A percentile compares a stretch with the other conserved stretches of the same genome.
phyloP scores from a whole-genome alignment of 108 stramenopile genomes.

The Hondaea fermentalgiana region DNA sequence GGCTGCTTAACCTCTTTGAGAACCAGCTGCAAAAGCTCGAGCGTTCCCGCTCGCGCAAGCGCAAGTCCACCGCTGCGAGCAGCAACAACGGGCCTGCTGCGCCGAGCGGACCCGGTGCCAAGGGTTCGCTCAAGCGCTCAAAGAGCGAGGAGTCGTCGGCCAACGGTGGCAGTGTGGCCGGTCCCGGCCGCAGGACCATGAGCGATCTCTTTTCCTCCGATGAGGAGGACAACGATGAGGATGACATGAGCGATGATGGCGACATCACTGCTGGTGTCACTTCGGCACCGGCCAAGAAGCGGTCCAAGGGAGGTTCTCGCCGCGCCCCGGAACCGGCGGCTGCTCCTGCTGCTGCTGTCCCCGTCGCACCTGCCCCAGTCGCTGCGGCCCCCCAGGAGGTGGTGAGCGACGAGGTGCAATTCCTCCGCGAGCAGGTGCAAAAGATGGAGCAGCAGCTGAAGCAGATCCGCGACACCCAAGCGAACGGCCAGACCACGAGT shows the following conservation, averaged over 20 bases:
- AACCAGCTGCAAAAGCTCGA: slow-evolving; percentile 3
- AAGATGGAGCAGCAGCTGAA: background rate
- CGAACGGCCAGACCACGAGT: background rate
- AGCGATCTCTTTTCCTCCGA: background rate
- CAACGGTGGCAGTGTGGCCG: background rate
- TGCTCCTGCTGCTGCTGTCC: too few species aligned
- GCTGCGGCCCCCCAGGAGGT: background rate
- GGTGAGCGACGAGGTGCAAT: background rate
- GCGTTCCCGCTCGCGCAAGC: background rate
- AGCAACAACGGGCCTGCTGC: too few species aligned
- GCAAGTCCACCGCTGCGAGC: background rate
- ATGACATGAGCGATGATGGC: background rate
- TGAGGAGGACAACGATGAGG: background rate
- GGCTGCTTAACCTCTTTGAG: slow-evolving; percentile 29
- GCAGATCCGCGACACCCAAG: background rate
- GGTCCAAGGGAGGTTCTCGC: background rate
- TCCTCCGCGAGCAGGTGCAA: background rate
- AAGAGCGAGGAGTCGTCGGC: background rate
- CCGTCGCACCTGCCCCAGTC: background rate
- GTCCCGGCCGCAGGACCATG: background rate
- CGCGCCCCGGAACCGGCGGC: too few species aligned
- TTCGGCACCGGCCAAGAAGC: background rate
- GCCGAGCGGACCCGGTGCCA: background rate
- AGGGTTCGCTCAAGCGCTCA: background rate
- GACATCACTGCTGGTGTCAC: background rate